These are phyloP conservation scores for Quercus berberidifolia DNA, from an alignment of 306 rosid genomes.

Conservation along the genomic window DNA sequence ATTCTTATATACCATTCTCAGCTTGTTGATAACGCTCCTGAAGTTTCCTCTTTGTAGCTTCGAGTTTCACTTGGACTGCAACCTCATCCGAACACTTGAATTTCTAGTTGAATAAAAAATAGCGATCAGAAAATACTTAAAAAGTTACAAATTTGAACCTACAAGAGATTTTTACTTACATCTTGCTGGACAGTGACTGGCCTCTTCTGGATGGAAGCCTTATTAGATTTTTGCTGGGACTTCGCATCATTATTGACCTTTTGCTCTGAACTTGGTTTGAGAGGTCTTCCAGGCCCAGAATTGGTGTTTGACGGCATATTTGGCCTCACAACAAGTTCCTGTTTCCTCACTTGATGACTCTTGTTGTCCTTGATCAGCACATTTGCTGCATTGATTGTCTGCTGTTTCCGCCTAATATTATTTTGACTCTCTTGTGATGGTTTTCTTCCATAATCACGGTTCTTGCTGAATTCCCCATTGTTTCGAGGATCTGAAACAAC, in stretches of 20 bases:
- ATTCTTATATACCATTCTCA: constrained; percentile 60
- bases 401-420: constrained; percentile 37
- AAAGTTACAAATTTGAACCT: constrained; percentile 2
- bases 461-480: constrained; percentile 42
- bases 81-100: constrained; percentile 53
- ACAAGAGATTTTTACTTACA: constrained; percentile 37
- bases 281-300: constrained; percentile 53
- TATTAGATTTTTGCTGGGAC: constrained; percentile 41
- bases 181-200: constrained; percentile 40
- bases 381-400: constrained; percentile 26
- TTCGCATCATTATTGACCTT: constrained; percentile 29
- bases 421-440: constrained; percentile 36
- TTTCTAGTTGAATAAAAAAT: constrained; percentile 33
- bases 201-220: constrained; percentile 42
- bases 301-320: constrained; percentile 43
- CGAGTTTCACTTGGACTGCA: constrained; percentile 67
- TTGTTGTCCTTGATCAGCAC: constrained; percentile 42
- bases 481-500: constrained; percentile 84
- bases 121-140: constrained; percentile 25
- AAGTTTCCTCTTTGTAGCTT: constrained; percentile 94
- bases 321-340: constrained; percentile 44
- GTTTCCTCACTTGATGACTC: constrained; percentile 42
- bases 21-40: constrained; percentile 94
- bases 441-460: constrained; percentile 53
- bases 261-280: constrained; percentile 42